Conservation (phyloP, 148 eudicot genomes). For the Bassia scoparia region DNA sequence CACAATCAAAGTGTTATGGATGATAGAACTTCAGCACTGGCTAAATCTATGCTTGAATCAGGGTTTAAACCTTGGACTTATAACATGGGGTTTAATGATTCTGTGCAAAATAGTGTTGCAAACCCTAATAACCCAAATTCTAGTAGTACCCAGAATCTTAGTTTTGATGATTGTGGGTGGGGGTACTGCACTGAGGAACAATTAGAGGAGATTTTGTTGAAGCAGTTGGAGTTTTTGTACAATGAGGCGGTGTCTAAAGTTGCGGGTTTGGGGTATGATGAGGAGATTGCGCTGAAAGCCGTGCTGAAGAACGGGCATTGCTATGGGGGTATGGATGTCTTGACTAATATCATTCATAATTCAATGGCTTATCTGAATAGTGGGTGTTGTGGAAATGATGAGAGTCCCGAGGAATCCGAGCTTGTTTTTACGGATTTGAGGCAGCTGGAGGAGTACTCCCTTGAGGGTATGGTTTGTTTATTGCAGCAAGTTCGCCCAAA, state of each 20-base stretch:
- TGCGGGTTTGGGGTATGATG: constrained; percentile 70
- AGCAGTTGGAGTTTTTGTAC: constrained; percentile 76
- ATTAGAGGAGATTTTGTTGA: constrained; percentile 70
- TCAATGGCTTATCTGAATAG: constrained; percentile 63
- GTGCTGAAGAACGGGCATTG: constrained; percentile 79
- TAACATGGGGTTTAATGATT: constrained; percentile 43
- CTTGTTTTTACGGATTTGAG: constrained; percentile 64
- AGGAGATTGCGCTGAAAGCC: constrained; percentile 72
- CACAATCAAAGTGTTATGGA: constrained; percentile 11
- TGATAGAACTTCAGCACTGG: constrained; percentile 23
- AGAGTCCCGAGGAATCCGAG: constrained; percentile 43
- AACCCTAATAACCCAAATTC: constrained; percentile 33
- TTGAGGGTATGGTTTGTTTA: constrained; percentile 83
- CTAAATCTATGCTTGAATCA: constrained; percentile 48
- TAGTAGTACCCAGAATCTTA: constrained; percentile 25
- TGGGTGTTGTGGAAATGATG: constrained; percentile 42
- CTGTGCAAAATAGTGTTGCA: constrained; percentile 29
- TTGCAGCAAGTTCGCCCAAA: constrained; percentile 83
- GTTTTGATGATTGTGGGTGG: constrained; percentile 78
- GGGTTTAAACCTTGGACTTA: constrained; percentile 46
- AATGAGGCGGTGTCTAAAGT: constrained; percentile 75
- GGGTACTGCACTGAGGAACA: constrained; percentile 96
- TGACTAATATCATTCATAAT: constrained; percentile 78
- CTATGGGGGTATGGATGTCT: constrained; percentile 88
- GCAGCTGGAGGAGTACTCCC: constrained; percentile 86